Evolutionary conservation across 495 filamentous ascomycete species (phyloP).

Genomic region (Tuber brumale): DNA sequence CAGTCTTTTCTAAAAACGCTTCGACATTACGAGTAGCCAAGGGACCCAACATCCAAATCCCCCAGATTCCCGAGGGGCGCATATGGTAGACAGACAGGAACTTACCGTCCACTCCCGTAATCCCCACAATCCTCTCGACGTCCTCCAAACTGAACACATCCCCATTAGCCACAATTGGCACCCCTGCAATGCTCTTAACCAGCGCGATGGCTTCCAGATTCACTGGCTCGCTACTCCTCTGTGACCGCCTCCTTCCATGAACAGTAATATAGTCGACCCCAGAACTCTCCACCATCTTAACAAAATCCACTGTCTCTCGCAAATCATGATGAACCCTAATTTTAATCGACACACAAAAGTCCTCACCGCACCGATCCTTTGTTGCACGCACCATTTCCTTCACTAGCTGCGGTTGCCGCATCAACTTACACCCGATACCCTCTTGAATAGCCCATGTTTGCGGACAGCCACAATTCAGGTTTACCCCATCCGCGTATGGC

Average conservation of each 20-base stretch:
- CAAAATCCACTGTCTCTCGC: conserved; percentile 41
- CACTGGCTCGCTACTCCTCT: conserved; percentile 53
- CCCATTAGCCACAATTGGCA: conserved; percentile 57
- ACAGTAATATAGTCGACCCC: conserved; percentile 56
- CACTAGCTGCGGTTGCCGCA: conserved; percentile 55
- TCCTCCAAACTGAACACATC: conserved; percentile 53
- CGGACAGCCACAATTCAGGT: conserved; percentile 64
- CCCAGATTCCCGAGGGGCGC: neutral
- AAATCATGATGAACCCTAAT: conserved; percentile 59
- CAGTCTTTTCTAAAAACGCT: no score
- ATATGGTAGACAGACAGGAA: neutral
- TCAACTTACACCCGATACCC: conserved; percentile 57
- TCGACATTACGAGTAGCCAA: no score
- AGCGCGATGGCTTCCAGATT: conserved; percentile 55
- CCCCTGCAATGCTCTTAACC: conserved; percentile 46
- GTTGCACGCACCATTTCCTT: conserved; percentile 54
- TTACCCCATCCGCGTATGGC: conserved; percentile 56
- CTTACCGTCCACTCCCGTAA: conserved; percentile 42
- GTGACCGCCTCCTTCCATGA: conserved; percentile 54
- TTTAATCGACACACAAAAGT: conserved; percentile 57
- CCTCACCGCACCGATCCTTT: conserved; percentile 43
- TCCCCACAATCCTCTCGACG: conserved; percentile 35
- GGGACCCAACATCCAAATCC: neutral
- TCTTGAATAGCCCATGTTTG: conserved; percentile 62
- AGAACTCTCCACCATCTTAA: conserved; percentile 38